Evolutionary conservation across 208 protist species (phyloP).

Genomic region (Borovskyia barvae): DNA sequence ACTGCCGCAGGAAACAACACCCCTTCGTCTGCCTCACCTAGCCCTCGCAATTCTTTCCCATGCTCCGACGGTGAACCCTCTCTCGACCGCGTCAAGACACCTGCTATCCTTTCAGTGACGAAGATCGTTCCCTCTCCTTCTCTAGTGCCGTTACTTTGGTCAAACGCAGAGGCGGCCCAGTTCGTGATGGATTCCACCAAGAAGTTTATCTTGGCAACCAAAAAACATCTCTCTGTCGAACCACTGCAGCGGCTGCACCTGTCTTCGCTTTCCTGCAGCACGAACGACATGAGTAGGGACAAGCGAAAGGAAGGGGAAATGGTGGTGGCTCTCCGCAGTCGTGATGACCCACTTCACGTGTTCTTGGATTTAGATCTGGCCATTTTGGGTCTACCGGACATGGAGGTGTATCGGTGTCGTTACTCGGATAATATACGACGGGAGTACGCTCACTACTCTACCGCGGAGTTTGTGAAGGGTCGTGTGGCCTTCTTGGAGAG

Average conservation of each 20-base stretch:
- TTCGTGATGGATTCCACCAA: conserved; percentile 15
- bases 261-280: background rate
- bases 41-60: too few species aligned
- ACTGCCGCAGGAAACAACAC: background rate
- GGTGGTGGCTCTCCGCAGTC: background rate
- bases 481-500: conserved; percentile 41
- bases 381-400: conserved; percentile 46
- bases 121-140: background rate
- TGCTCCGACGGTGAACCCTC: too few species aligned
- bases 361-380: conserved; percentile 78
- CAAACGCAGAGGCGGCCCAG: conserved; percentile 4
- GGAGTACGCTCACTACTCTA: conserved; percentile 61
- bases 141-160: conserved; percentile 11
- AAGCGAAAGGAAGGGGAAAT: background rate
- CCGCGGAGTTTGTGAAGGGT: conserved; percentile 41
- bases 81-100: too few species aligned
- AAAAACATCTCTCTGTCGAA: conserved; percentile 20
- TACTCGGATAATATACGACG: conserved; percentile 50
- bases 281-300: too few species aligned
- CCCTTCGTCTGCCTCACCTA: too few species aligned
- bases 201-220: conserved; percentile 23
- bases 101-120: too few species aligned
- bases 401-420: conserved; percentile 16
- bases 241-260: conserved; percentile 2
- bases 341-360: conserved; percentile 23